Base-by-base conservation (phyloP, 768 basidiomycete genomes). In the Tricholoma sp. region DNA sequence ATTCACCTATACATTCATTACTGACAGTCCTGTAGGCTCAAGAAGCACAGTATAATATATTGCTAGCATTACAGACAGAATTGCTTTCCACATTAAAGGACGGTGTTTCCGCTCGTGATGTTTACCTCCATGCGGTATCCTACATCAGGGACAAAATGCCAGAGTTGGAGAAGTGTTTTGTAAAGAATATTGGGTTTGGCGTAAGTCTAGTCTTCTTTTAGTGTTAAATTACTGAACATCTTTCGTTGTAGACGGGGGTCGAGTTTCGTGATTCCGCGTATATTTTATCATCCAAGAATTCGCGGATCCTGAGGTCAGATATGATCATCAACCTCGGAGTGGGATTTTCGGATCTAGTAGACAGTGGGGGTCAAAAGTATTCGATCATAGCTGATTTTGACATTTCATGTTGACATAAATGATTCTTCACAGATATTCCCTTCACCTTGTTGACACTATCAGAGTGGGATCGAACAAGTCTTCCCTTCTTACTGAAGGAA, bases 221-320 rank as follows among this genome's bases (percentile, higher is more conserved):
- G n/a, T 56, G 29, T 53, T 45, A 32, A 28, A 49, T 53, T 18
- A 55, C 41, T 29, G 48, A 32, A 41, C 17, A 11, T 37, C 13
- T 28, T 37, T 17, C 20, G 13, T 54, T 20, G 1, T 63, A 98
- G 95, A 98, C 87, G 69, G 96, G 96, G 6, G 84, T 98, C 67
- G 96, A 99, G 69, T 98, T 95, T 74, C 85, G 94, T 41, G 96
- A 99, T 66, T 83, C 88, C 9, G 76, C 85, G 0, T 97, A 94
- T 68, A 72, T 94, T 11, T 74, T 98, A 36, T 88, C 88, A 4
- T 60, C 85, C 7, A 98, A 96, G 75, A 96, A 92, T 64, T 73
- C 72, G 6, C 84, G 88, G 9, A 73, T 72, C 12, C 68, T 98
- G 50, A 85, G 82, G 65, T 75, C 85, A 53, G 86, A 87, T 65